Conservation (phyloP, 768 basidiomycete genomes). For the Lentinus tigrinus region DNA sequence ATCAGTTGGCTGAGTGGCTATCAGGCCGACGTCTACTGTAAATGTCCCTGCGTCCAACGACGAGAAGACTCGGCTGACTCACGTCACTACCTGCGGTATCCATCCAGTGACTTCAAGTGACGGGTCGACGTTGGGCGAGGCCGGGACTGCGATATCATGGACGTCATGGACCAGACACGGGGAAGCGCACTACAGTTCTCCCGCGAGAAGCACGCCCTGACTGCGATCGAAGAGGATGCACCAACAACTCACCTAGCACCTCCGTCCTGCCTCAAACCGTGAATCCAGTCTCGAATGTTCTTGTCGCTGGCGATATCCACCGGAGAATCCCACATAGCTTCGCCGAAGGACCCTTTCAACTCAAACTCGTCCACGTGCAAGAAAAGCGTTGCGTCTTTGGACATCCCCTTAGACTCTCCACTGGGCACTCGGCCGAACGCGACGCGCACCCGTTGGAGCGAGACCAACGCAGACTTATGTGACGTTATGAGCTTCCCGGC, state of each 20-base stretch:
- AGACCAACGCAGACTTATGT: conserved; percentile 44
- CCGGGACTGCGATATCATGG: too few species aligned
- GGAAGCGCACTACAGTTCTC: too few species aligned
- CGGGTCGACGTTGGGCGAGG: too few species aligned
- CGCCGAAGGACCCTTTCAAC: conserved; percentile 42
- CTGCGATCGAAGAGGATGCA: too few species aligned
- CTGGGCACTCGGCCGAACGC: conserved; percentile 54
- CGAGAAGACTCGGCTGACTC: too few species aligned
- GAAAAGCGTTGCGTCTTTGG: conserved; percentile 41
- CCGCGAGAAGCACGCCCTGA: too few species aligned
- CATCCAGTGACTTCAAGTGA: too few species aligned
- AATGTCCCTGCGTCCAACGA: too few species aligned
- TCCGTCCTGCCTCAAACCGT: conserved; percentile 54
- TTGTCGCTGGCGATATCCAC: conserved; percentile 38
- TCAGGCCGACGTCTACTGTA: too few species aligned
- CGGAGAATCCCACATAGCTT: conserved; percentile 52
- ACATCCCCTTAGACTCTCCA: conserved; percentile 38
- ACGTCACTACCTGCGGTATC: too few species aligned
- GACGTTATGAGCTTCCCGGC: conserved; percentile 39
- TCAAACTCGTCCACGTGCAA: conserved; percentile 51
- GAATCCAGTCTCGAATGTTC: conserved; percentile 50
- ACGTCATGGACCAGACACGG: too few species aligned
- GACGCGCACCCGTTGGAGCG: conserved; percentile 49
- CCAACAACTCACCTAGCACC: conserved; percentile 61
- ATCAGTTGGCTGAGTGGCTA: too few species aligned